phyloP scores from a whole-genome alignment of 192 early-diverging fungal species.

The Coemansia sp. region DNA sequence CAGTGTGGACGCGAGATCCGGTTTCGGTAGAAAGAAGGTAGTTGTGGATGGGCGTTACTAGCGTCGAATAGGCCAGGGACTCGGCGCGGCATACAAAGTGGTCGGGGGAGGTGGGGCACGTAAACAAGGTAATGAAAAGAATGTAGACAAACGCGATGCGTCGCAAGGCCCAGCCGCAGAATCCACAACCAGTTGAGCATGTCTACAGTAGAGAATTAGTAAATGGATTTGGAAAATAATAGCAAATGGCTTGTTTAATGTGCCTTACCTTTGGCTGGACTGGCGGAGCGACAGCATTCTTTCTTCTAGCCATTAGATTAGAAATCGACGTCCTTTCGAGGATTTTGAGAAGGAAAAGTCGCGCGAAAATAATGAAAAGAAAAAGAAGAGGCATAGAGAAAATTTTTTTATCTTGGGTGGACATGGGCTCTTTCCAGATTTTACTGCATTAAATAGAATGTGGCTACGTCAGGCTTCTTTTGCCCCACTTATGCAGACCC shows the following conservation, averaged over 20 bases:
- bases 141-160: slow-evolving; percentile 31
- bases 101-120: slow-evolving; percentile 25
- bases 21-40: slow-evolving; percentile 32
- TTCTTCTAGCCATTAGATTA: slow-evolving; percentile 3
- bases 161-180: slow-evolving; percentile 18
- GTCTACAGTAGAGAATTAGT: not conserved
- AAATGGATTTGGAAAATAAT: not conserved
- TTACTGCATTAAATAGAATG: no score
- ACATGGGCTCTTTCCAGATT: not conserved
- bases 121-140: slow-evolving; percentile 30
- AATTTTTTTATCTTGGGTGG: not conserved
- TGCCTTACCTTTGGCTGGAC: slow-evolving; percentile 14
- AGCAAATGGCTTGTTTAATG: not conserved
- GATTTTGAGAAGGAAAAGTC: not conserved
- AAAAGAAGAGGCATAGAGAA: not conserved
- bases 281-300: not conserved
- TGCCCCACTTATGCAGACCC: slow-evolving; percentile 61
- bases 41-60: slow-evolving; percentile 28
- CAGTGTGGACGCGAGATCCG: slow-evolving; percentile 37
- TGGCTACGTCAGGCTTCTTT: no score
- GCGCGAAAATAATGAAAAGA: not conserved
- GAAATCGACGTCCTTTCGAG: not conserved
- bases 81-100: slow-evolving; percentile 36
- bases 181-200: slow-evolving; percentile 9
- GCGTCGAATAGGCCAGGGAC: slow-evolving; percentile 6